Conservation (phyloP, 805 yeast genomes). For the Cyberlindnera maclurae region DNA sequence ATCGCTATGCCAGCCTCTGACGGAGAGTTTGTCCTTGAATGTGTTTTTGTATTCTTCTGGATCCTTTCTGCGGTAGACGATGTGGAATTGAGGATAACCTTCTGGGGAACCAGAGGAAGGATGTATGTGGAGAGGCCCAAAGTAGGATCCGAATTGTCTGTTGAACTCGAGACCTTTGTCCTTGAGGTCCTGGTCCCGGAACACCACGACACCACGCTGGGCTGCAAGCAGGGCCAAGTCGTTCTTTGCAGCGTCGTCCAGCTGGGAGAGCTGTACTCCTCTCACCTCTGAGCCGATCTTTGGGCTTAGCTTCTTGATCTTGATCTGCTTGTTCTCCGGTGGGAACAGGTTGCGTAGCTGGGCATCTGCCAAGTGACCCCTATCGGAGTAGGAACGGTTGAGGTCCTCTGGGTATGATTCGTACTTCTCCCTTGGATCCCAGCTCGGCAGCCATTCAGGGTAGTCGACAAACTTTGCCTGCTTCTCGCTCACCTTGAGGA, state of each 20-base stretch:
- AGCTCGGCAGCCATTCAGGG: constrained; percentile 59
- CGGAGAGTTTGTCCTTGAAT: constrained; percentile 14
- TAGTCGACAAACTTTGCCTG: constrained; percentile 21
- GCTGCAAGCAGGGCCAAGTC: constrained; percentile 66
- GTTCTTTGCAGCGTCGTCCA: constrained; percentile 50
- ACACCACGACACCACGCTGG: constrained; percentile 59
- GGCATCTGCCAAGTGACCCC: constrained; percentile 56
- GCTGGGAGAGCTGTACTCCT: constrained; percentile 52
- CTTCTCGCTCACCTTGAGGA: constrained; percentile 29
- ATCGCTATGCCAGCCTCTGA: constrained; percentile 14
- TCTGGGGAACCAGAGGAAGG: constrained; percentile 68
- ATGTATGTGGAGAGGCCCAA: constrained; percentile 67
- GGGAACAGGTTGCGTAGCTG: constrained; percentile 45
- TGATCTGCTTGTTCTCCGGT: constrained; percentile 8
- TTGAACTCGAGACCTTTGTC: constrained; percentile 40
- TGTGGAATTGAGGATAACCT: constrained; percentile 55
- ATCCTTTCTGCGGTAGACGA: constrained; percentile 32
- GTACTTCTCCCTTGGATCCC: constrained; percentile 52
- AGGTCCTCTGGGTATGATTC: constrained; percentile 43
- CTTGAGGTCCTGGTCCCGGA: constrained; percentile 61
- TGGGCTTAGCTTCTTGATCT: constrained; percentile 45
- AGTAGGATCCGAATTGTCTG: constrained; percentile 50
- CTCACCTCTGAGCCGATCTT: constrained; percentile 59
- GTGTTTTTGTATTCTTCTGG: constrained; percentile 26
- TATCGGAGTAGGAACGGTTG: constrained; percentile 41